Base-by-base conservation (phyloP, 1,284 basidiomycete species). In the Boletus putidus region DNA sequence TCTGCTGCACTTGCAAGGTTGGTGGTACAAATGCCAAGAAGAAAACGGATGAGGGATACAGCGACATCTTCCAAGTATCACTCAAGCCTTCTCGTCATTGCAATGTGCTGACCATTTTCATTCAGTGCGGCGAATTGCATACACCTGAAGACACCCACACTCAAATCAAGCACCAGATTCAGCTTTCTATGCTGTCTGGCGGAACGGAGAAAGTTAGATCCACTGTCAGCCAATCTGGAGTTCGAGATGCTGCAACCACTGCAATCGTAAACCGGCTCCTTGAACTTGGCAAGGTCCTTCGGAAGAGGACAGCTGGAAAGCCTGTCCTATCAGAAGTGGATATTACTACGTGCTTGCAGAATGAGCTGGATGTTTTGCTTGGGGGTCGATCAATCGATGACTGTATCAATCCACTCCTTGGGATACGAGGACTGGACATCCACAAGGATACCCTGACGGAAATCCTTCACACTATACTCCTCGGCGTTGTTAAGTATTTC, bases 401-500 rank as follows among this genome's bases (percentile, higher is more conserved):
- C 15, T 7, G 3, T 9, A 66, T 66, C 43, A 66, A 65, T 21
- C 64, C 58, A 1, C 58, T 66, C 2, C 55, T 66, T n/a, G 31
- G 18, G 0, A 61, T 63, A 42, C 37, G 0, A 8, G 60, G 55
- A 6, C 1, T 65, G 0, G 5, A 61, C 15, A 61, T 65, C 7
- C 61, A 65, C 15, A 39, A 56, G 5, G 74, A 77, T 40, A 77
- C 73, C 0, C 75, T 73, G 0, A 68, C 65, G 0, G 73, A 77
- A 49, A 65, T 69, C 6, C 62, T 76, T 0, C 75, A 77, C 27
- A 75, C 70, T 0, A 59, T 71, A 9, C 68, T 76, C 1, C 67
- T 77, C 0, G 72, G 75, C 1, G 44, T 73, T 0, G 68, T 74
- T 4, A 77, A 76, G 25, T 77, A 77, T 27, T 70, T 71, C 35